phyloP scores from a whole-genome alignment of 78 protist species.

The Cavenderia fasciculata region DNA sequence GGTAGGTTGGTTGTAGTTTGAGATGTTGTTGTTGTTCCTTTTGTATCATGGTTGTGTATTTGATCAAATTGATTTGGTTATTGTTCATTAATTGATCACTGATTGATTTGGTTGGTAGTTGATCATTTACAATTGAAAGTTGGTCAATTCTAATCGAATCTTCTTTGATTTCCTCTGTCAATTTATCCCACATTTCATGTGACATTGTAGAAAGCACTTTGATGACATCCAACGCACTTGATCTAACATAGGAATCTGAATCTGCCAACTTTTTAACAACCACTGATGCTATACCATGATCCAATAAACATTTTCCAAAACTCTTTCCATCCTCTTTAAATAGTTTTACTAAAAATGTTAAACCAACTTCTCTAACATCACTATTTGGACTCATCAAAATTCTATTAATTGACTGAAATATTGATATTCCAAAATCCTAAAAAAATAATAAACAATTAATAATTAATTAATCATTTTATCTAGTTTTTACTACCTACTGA shows the following conservation, averaged over 20 bases:
- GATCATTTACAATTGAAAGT: constrained; percentile 5
- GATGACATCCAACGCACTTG: constrained; percentile 42
- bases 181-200: background rate
- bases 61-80: constrained; percentile 55
- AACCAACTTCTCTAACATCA: constrained; percentile 35
- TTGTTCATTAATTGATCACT: constrained; percentile 49
- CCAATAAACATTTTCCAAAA: background rate
- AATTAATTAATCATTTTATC: background rate
- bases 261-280: constrained; percentile 36
- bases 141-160: background rate
- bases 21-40: constrained; percentile 15
- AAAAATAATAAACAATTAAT: background rate
- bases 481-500: background rate
- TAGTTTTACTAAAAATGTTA: background rate
- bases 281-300: background rate
- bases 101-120: background rate
- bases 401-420: background rate
- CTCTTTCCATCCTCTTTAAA: background rate
- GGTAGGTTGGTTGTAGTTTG: background rate
- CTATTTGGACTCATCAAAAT: constrained; percentile 12
- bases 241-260: constrained; percentile 66
- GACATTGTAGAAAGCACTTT: background rate
- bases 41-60: constrained; percentile 25
- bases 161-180: background rate
- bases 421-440: background rate